Evolutionary conservation across 208 protist genomes (phyloP), one percentile per base, ranked within the genome.

Genomic region (Trypanosoma lewisi): DNA sequence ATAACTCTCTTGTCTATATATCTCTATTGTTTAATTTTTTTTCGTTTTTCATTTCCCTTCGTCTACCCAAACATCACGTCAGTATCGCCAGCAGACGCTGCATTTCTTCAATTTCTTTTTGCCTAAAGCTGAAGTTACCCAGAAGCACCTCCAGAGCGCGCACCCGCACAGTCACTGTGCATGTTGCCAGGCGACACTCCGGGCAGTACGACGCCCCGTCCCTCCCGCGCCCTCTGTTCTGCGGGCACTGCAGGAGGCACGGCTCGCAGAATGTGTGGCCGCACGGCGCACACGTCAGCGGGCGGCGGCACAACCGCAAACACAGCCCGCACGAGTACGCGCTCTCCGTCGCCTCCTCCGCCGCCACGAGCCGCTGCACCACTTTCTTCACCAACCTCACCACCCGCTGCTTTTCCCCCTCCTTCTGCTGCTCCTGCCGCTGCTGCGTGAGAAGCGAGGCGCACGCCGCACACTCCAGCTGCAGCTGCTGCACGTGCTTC

Each of bases 221-320:
- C 8, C 16, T 30, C 12, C 12, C 23, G 2, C 60, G 41, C 17
- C 7, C 23, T 36, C 19, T 55, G 54, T 93, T 93, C 28, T 73
- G 66, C 4, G 65, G 51, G 59, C 89, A 81, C 11, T 67, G 30
- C 9, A 86, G 39, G 41, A 94, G 54, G 62, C 90, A 96, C 11
- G 7, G 14, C 19, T 78, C 59, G 56, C 91, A 96, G 66, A 81
- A 93, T 3, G 84, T 79, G 73, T 96, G 91, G 11, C 91, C 91
- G 52, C 91, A 96, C n/a, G 91, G 91, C 16, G 78, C 80, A 52
- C 86, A 96, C 4, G 83, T 83, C 16, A 87, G 41, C 21, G 91
- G 87, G 8, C 63, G 39, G 33, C 23, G 4, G 16, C 84, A 79
- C 21, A 93, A 74, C 68, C 82, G 57, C 17, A 96, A 64, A 58